A percentile compares a stretch with the other conserved stretches of the same genome.
These are phyloP conservation scores for Mycena olivaceomarginata DNA, from an alignment of 768 basidiomycete species.

Conservation along the genomic window DNA sequence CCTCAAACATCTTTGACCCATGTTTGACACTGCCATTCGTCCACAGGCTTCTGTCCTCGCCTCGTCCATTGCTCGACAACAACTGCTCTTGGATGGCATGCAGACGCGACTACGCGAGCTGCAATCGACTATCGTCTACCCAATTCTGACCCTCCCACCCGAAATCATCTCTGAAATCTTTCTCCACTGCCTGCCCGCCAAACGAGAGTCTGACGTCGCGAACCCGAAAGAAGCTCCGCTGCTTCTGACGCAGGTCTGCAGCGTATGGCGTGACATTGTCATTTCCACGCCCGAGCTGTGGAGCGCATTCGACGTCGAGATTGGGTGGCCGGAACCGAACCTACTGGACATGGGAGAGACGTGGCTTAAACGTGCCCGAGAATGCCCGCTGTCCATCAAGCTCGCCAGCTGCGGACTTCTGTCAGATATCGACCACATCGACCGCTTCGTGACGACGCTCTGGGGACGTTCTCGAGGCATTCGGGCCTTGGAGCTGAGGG, in stretches of 20 bases:
- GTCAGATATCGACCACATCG: background rate
- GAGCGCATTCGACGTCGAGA: constrained; percentile 1
- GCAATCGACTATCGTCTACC: too few relatives aligned
- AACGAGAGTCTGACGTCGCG: background rate
- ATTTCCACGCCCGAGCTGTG: constrained; percentile 22
- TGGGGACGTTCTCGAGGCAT: background rate
- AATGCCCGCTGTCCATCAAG: constrained; percentile 2
- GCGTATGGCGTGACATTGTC: constrained; percentile 21
- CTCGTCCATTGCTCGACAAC: constrained; percentile 7
- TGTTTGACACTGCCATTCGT: constrained; percentile 13
- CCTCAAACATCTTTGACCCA: background rate
- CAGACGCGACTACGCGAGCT: background rate
- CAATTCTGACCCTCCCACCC: constrained; percentile 13
- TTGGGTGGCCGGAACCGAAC: background rate
- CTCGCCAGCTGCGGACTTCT: background rate
- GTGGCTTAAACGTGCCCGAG: constrained; percentile 9
- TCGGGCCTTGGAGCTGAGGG: background rate
- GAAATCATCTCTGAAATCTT: constrained; percentile 39
- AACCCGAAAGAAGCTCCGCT: constrained; percentile 10
- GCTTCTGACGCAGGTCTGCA: constrained; percentile 8
- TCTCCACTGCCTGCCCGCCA: background rate
- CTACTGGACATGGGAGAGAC: background rate
- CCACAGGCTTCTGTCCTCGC: background rate
- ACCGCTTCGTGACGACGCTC: background rate
- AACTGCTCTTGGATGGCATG: background rate